Base-by-base conservation (phyloP, 352 stramenopile species). In the Phytophthora pseudosyringae region DNA sequence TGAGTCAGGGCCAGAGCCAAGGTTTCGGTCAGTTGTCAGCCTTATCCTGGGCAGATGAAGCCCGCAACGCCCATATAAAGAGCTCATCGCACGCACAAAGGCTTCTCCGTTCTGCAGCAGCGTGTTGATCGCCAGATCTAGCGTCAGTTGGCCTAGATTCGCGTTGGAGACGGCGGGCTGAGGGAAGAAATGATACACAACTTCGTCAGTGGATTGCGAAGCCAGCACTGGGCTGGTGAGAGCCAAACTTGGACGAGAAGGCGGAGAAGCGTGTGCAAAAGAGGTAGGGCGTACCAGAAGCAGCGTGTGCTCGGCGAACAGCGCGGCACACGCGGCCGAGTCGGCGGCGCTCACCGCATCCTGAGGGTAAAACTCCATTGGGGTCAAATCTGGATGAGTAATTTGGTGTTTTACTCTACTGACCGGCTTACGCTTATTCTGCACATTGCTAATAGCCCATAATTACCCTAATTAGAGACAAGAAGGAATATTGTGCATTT, bases 61-160 rank as follows among this genome's bases (percentile, higher is more conserved):
- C 5, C 7, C 46, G n/a, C 13, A 54, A 54, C 8, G 52, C 16
- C 16, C 32, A 18, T 3, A 15, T 18, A 39, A 40, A 46, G 8
- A 26, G 5, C 9, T 5, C 13, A 39, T 39, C 36, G 11, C 11
- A 71, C 76, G 64, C 75, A 89, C 82, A 47, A 81, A 83, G 43
- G 38, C 59, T 18, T 75, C 16, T 25, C 71, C 81, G 35, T 80
- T 72, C 44, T 76, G 70, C 16, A 94, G 71, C 39, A 92, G 63
- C 59, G 84, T 91, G 64, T 92, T 95, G 66, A 92, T 65, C 33
- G 90, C 31, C 29, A 93, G 73, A 64, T 93, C 86, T n/a, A 93
- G 59, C 18, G 81, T 81, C 57, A 95, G 60, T 64, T 95, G 86
- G 18, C 86, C 86, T 32, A 95, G 54, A 61, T 95, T 95, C n/a